These are phyloP conservation scores for Chaetoceros muelleri DNA, from an alignment of 108 stramenopile genomes.

Conservation along the genomic window DNA sequence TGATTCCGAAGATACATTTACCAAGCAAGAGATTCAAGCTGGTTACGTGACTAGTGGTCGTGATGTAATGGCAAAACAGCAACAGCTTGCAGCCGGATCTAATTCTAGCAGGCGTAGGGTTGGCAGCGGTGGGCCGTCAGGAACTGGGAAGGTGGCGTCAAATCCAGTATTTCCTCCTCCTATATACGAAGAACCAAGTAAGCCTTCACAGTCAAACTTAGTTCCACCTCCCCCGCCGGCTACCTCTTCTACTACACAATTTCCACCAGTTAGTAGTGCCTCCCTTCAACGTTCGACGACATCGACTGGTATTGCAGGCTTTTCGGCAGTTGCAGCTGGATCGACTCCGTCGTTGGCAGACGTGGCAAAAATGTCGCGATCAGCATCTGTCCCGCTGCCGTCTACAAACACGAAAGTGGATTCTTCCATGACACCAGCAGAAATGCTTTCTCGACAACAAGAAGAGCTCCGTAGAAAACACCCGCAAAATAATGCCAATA, in stretches of 20 bases:
- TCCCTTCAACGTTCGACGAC: neutral
- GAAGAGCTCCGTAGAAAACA: neutral
- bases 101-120: slow-evolving; percentile 35
- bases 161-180: slow-evolving; percentile 79
- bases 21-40: slow-evolving; percentile 90
- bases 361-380: slow-evolving; percentile 6
- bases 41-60: slow-evolving; percentile 85
- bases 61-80: slow-evolving; percentile 74
- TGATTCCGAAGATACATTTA: slow-evolving; percentile 89
- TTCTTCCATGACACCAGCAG: neutral
- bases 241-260: slow-evolving; percentile 14
- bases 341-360: neutral
- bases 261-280: slow-evolving; percentile 1
- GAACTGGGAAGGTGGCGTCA: slow-evolving; percentile 53
- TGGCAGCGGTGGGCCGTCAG: slow-evolving; percentile 81
- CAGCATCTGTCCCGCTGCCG: neutral
- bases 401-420: neutral
- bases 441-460: neutral
- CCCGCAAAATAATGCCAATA: neutral
- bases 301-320: slow-evolving; percentile 11
- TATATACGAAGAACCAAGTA: slow-evolving; percentile 59
- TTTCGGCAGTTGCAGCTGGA: slow-evolving; percentile 15
- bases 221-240: slow-evolving; percentile 39
- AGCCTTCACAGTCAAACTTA: slow-evolving; percentile 14
- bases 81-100: slow-evolving; percentile 49